Conservation (phyloP, 116 monocot species). For the Dioscorea cayenensis region DNA sequence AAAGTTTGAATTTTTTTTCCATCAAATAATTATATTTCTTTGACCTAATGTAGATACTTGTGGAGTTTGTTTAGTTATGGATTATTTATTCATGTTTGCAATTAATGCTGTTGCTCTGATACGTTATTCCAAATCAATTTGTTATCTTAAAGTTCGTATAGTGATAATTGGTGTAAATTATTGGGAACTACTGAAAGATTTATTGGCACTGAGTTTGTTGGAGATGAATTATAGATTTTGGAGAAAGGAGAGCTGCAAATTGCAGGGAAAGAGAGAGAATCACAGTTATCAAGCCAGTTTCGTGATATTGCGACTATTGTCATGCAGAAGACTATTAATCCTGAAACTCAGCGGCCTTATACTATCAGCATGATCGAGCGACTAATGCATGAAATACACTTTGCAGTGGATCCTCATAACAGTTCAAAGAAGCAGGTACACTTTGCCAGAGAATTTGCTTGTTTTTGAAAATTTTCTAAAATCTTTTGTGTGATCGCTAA, state of each 20-base stretch:
- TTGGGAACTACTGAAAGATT: neutral
- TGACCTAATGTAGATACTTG: neutral
- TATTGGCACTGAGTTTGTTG: neutral
- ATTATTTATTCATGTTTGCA: too few relatives aligned
- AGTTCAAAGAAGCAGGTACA: conserved; percentile 91
- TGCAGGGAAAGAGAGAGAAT: conserved; percentile 94
- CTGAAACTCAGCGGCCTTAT: conserved; percentile 69
- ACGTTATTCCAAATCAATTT: too few relatives aligned
- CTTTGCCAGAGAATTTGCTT: too few relatives aligned
- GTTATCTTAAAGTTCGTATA: too few relatives aligned
- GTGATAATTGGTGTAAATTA: neutral
- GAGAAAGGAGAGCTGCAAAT: conserved; percentile 94
- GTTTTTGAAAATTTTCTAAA: too few relatives aligned
- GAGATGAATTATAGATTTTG: conserved; percentile 46
- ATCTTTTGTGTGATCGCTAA: too few relatives aligned
- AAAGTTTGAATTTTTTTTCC: conserved; percentile 1
- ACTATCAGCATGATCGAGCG: conserved; percentile 72
- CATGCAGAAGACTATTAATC: conserved; percentile 90
- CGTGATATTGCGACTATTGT: conserved; percentile 94
- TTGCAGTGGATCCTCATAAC: conserved; percentile 82
- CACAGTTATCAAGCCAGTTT: conserved; percentile 70
- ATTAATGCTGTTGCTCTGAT: too few relatives aligned
- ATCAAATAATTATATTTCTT: neutral
- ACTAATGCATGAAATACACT: conserved; percentile 97
- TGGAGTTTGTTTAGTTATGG: too few relatives aligned